Percentiles rank a stretch among this genome's conserved stretches.
Evolutionary conservation across 305 asterid species (phyloP).

Genomic region (Plantago coronopus): DNA sequence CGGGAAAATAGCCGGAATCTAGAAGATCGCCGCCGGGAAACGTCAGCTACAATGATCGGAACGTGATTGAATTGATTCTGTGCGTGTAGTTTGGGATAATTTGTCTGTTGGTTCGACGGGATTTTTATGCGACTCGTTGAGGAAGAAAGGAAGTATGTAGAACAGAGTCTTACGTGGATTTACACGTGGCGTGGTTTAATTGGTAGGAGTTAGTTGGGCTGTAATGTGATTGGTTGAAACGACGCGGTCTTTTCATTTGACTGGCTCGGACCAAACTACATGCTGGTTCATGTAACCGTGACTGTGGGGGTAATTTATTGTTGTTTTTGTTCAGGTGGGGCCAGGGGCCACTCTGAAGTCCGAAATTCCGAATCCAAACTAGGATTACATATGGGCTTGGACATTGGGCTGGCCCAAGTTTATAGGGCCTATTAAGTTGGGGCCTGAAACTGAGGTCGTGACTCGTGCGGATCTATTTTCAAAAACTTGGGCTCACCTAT

Average conservation of each 20-base stretch:
- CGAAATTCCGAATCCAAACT: too few relatives aligned
- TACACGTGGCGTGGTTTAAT: constrained; percentile 43
- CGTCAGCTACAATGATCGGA: not conserved
- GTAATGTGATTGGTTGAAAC: constrained; percentile 48
- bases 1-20: constrained; percentile 25
- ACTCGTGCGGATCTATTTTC: too few relatives aligned
- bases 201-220: constrained; percentile 28
- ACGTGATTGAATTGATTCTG: not conserved
- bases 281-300: not conserved
- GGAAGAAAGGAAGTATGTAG: constrained; percentile 11
- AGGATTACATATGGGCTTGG: too few relatives aligned
- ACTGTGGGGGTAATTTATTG: too few relatives aligned
- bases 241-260: constrained; percentile 34
- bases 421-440: too few relatives aligned
- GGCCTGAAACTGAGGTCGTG: too few relatives aligned
- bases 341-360: too few relatives aligned
- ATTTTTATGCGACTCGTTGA: not conserved
- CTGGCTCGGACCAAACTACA: not conserved
- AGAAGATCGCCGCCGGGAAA: constrained; percentile 42
- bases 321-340: too few relatives aligned
- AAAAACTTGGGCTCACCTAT: too few relatives aligned
- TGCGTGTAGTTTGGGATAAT: not conserved
- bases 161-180: constrained; percentile 26
- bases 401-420: too few relatives aligned
- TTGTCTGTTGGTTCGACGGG: not conserved